Evolutionary conservation across 495 filamentous ascomycete species (phyloP).

Genomic region (Penicillium argentinense): DNA sequence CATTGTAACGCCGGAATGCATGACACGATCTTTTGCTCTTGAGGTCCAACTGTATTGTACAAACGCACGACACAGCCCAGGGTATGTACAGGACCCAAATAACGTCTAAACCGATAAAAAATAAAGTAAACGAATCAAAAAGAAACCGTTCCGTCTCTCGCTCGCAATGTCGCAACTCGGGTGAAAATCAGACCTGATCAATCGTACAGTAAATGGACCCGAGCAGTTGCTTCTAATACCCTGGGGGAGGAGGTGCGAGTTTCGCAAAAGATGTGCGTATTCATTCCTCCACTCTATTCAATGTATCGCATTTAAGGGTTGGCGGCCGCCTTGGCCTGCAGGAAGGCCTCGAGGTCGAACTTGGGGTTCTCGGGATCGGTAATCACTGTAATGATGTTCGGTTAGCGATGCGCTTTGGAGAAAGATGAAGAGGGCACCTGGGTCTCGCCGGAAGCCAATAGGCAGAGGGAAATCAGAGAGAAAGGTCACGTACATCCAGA

Average conservation of each 20-base stretch:
- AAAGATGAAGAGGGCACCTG: neutral
- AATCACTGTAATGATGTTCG: slow-evolving; percentile 57
- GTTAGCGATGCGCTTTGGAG: slow-evolving; percentile 21
- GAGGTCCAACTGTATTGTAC: slow-evolving; percentile 48
- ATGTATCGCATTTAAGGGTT: slow-evolving; percentile 42
- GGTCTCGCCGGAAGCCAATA: neutral
- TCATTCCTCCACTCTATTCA: slow-evolving; percentile 31
- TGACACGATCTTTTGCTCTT: slow-evolving; percentile 49
- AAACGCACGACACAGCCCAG: slow-evolving; percentile 47
- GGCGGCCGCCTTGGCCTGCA: slow-evolving; percentile 63
- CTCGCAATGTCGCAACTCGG: slow-evolving; percentile 49
- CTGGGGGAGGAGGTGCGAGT: slow-evolving; percentile 34
- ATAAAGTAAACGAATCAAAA: slow-evolving; percentile 31
- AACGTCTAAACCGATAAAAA: slow-evolving; percentile 44
- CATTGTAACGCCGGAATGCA: slow-evolving; percentile 32
- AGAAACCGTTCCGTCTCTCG: slow-evolving; percentile 46
- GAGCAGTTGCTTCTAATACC: slow-evolving; percentile 41
- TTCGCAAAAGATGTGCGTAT: slow-evolving; percentile 36
- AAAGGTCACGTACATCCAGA: slow-evolving; percentile 57
- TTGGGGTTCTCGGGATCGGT: slow-evolving; percentile 78
- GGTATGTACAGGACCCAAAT: slow-evolving; percentile 51
- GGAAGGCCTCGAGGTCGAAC: slow-evolving; percentile 86
- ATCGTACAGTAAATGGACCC: slow-evolving; percentile 51
- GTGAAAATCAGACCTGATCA: slow-evolving; percentile 47
- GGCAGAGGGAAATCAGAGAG: too few relatives aligned